phyloP scores from a whole-genome alignment of 2,329 filamentous ascomycete genomes.

The Apiospora pterosperma region DNA sequence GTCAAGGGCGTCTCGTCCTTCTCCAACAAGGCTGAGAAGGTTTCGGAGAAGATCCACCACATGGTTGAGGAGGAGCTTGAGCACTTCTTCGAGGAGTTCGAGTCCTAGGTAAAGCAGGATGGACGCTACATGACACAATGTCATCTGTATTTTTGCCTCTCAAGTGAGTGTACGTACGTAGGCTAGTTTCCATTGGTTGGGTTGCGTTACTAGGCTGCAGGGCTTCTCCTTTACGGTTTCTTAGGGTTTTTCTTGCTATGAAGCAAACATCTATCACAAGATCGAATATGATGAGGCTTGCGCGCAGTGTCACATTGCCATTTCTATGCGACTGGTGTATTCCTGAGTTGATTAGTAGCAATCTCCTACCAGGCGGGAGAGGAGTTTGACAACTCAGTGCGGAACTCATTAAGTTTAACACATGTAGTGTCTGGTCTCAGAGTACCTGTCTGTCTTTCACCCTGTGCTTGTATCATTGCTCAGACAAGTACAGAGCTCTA shows the following conservation, averaged over 20 bases:
- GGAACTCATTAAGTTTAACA: background rate
- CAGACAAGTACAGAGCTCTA: background rate
- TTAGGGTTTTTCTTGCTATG: background rate
- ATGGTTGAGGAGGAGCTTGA: slow-evolving; percentile 59
- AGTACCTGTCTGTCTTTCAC: background rate
- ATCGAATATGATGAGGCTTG: background rate
- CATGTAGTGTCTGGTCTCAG: background rate
- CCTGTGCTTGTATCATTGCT: background rate
- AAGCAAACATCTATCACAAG: background rate
- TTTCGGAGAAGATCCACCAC: slow-evolving; percentile 61
- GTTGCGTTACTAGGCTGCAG: background rate
- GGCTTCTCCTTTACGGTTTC: background rate
- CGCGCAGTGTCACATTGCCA: background rate
- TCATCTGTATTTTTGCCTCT: background rate
- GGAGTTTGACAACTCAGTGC: background rate
- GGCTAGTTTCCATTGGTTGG: background rate
- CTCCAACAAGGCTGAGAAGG: slow-evolving; percentile 55
- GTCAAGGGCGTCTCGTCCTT: slow-evolving; percentile 51
- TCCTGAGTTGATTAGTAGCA: background rate
- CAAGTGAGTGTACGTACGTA: background rate
- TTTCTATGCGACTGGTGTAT: background rate
- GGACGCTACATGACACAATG: background rate
- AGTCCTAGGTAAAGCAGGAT: slow-evolving; percentile 23
- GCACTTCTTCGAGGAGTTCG: slow-evolving; percentile 54
- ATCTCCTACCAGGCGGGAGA: background rate